These are phyloP conservation scores for Silene coronaria DNA, from an alignment of 179 eudicot genomes.

Conservation along the genomic window DNA sequence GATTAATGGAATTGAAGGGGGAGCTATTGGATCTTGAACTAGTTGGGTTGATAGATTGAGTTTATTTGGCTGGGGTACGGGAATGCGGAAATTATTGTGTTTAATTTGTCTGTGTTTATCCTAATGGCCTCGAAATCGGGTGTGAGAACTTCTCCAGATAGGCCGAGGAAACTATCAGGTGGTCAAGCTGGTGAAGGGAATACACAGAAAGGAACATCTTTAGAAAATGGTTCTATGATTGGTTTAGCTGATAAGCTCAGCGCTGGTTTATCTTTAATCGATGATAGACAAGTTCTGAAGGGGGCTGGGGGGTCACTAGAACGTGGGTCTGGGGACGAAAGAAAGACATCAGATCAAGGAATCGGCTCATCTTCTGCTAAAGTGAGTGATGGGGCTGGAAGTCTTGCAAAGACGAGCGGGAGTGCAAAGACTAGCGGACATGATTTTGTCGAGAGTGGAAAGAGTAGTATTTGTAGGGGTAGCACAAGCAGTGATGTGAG, in stretches of 20 bases:
- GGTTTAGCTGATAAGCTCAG: conserved; percentile 42
- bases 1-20: conserved; percentile 31
- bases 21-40: conserved; percentile 20
- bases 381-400: conserved; percentile 48
- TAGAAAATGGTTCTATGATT: conserved; percentile 31
- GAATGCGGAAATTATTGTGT: conserved; percentile 20
- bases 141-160: not conserved
- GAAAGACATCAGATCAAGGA: conserved; percentile 26
- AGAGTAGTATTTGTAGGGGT: conserved; percentile 66
- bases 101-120: conserved; percentile 17
- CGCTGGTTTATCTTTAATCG: conserved; percentile 40
- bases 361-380: conserved; percentile 24
- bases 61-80: conserved; percentile 26
- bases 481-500: conserved; percentile 80
- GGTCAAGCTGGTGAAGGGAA: not conserved
- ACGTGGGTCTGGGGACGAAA: conserved; percentile 29
- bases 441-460: conserved; percentile 63
- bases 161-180: not conserved
- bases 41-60: conserved; percentile 21
- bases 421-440: conserved; percentile 60
- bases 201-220: conserved; percentile 10
- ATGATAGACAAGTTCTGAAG: conserved; percentile 27
- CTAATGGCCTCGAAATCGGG: conserved; percentile 16
- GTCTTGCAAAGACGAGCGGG: conserved; percentile 56
- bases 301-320: conserved; percentile 27